These are phyloP conservation scores for Phyllosticta paracitricarpa DNA, from an alignment of 2,329 filamentous ascomycete species.

Conservation along the genomic window DNA sequence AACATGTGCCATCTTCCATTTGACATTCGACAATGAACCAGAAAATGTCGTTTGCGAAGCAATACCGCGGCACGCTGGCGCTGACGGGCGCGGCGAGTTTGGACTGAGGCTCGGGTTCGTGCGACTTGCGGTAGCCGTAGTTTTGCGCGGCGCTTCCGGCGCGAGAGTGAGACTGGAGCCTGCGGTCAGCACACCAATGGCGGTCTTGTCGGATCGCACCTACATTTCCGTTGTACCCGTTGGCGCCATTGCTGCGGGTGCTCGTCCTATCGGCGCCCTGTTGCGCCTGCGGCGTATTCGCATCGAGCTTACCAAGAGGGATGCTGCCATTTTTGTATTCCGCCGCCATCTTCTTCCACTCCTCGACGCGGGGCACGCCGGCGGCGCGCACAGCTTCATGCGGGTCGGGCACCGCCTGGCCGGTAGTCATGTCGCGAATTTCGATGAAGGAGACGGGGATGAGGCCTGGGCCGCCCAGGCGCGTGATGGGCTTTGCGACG, in stretches of 20 bases:
- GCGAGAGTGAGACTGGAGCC: constrained; percentile 13
- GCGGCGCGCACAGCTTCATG: constrained; percentile 78
- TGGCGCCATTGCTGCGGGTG: constrained; percentile 44
- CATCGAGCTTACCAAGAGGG: constrained; percentile 80
- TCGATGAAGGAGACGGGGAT: constrained; percentile 97
- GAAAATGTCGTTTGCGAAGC: constrained; percentile 94
- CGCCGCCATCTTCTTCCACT: constrained; percentile 99
- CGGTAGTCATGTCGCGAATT: constrained; percentile 86
- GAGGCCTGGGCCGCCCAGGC: constrained; percentile 86
- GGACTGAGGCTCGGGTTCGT: constrained; percentile 19
- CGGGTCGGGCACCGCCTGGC: constrained; percentile 70
- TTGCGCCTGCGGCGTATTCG: constrained; percentile 38
- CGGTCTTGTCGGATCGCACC: constrained; percentile 27
- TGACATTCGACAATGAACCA: constrained; percentile 95
- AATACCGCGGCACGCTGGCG: constrained; percentile 84
- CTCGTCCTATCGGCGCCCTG: constrained; percentile 68
- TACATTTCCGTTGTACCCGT: constrained; percentile 31
- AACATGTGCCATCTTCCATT: constrained; percentile 81
- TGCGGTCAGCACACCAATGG: constrained; percentile 27
- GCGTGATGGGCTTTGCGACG: constrained; percentile 95
- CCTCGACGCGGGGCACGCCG: constrained; percentile 87
- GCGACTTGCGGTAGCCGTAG: constrained; percentile 5
- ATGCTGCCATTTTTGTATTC: constrained; percentile 99
- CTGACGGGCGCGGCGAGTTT: constrained; percentile 63
- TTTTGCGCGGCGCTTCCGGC: constrained; percentile 7